A percentile compares a stretch with the other conserved stretches of the same genome.
Evolutionary conservation across 306 rosid species (phyloP).

Genomic region (Hippophae tibetana): DNA sequence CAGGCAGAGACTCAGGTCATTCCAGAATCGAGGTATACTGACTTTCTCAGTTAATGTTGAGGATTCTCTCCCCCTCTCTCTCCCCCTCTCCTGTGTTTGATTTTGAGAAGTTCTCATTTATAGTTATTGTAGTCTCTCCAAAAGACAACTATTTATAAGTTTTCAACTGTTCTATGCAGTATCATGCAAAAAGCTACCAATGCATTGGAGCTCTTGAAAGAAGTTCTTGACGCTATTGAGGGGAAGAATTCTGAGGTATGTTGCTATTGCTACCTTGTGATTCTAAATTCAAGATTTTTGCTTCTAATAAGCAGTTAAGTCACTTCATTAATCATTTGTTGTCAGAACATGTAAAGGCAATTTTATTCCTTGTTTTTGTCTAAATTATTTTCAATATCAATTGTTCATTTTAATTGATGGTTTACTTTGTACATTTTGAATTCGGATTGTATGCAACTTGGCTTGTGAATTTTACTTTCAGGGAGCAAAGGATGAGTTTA

Average conservation of each 20-base stretch:
- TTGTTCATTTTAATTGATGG: background rate
- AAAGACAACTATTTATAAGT: conserved; percentile 12
- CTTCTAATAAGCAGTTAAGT: background rate
- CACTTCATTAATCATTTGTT: background rate
- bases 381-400: background rate
- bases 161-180: conserved; percentile 38
- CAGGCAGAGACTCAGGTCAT: conserved; percentile 43
- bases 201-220: conserved; percentile 69
- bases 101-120: too few species aligned
- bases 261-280: conserved; percentile 17
- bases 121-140: background rate
- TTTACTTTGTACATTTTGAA: background rate
- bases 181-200: conserved; percentile 77
- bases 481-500: conserved; percentile 89
- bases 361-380: background rate
- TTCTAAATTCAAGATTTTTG: background rate
- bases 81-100: background rate
- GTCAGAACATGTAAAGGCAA: background rate
- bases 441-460: background rate
- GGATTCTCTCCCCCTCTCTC: too few species aligned
- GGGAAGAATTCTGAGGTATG: conserved; percentile 69
- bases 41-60: background rate
- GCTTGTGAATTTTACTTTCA: conserved; percentile 17
- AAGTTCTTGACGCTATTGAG: conserved; percentile 85
- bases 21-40: conserved; percentile 75